Base-by-base conservation (phyloP, 2,329 filamentous ascomycete genomes). In the Curvularia verruculosa region DNA sequence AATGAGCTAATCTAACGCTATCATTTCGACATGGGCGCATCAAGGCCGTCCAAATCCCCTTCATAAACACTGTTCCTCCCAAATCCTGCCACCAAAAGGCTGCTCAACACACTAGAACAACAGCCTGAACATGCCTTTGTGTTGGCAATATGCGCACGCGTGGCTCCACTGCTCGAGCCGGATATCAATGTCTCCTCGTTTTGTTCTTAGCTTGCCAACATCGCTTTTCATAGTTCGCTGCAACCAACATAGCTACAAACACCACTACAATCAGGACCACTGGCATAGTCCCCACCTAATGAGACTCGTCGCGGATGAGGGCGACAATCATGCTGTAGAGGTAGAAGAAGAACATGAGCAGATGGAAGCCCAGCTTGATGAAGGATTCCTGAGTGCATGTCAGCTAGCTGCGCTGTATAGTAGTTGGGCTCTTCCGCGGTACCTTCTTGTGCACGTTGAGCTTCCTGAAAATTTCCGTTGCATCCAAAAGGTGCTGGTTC, bases 321-420 rank as follows among this genome's bases (percentile, higher is more conserved):
- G 95, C 94, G 64, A 97, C 94, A 70, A 95, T 95, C 91, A 95
- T 96, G 88, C 91, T 96, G 86, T 96, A 96, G 55, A 99, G 89
- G 82, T 99, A 99, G 87, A 98, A 99, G 88, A 99, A 99, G 87
- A 99, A 99, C 92, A 99, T 97, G 81, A 99, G 79, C 59, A 99
- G 84, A 80, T 99, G 95, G 85, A 99, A 99, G 54, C 94, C 95
- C 41, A 99, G 91, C 83, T 99, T 99, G 83, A 95, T 89, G 79
- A 99, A 99, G 0, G 95, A 98, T 87, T 99, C 95, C 93, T 96
- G 37, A 8, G 13, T 6, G 18, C 5, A 13, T 40, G 58, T 71
- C 45, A 71, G 66, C 49, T 13, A 23, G 10, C 13, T 51, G 56
- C 19, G 26, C 40, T 31, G 3, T 8, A 39, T 28, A 23, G 23